Conservation (phyloP, 352 stramenopile genomes). For the Pythium pyrilobum region DNA sequence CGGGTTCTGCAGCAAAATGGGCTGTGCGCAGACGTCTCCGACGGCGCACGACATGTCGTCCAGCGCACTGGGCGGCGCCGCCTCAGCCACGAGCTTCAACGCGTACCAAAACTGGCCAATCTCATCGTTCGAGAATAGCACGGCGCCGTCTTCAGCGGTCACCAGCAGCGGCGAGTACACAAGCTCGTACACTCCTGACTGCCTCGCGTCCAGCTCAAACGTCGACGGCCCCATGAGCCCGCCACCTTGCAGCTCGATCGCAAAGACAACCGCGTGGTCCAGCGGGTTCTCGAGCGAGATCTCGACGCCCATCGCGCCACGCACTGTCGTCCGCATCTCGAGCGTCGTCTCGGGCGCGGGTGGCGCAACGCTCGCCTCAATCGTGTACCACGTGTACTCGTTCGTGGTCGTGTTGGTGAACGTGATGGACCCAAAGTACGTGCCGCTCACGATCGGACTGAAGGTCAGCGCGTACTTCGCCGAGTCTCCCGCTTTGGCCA, state of each 20-base stretch:
- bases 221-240: conserved; percentile 76
- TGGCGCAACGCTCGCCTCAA: conserved; percentile 81
- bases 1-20: conserved; percentile 88
- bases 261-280: conserved; percentile 76
- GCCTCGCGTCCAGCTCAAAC: conserved; percentile 66
- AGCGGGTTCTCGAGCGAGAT: conserved; percentile 90
- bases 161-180: conserved; percentile 87
- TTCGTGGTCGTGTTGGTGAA: conserved; percentile 82
- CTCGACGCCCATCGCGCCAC: conserved; percentile 82
- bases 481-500: conserved; percentile 24
- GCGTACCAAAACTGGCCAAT: conserved; percentile 95
- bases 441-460: conserved; percentile 84
- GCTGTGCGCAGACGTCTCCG: conserved; percentile 66
- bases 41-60: conserved; percentile 82
- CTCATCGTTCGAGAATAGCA: conserved; percentile 87
- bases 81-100: conserved; percentile 69
- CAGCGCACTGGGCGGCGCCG: conserved; percentile 40
- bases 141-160: conserved; percentile 60
- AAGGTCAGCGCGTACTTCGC: conserved; percentile 83
- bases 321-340: conserved; percentile 77
- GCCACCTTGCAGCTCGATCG: conserved; percentile 78
- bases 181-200: conserved; percentile 86
- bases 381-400: conserved; percentile 92
- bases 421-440: conserved; percentile 90
- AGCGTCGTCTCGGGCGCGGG: conserved; percentile 76